These are phyloP conservation scores for Albugo laibachii DNA, from an alignment of 352 stramenopile genomes.

Conservation along the genomic window DNA sequence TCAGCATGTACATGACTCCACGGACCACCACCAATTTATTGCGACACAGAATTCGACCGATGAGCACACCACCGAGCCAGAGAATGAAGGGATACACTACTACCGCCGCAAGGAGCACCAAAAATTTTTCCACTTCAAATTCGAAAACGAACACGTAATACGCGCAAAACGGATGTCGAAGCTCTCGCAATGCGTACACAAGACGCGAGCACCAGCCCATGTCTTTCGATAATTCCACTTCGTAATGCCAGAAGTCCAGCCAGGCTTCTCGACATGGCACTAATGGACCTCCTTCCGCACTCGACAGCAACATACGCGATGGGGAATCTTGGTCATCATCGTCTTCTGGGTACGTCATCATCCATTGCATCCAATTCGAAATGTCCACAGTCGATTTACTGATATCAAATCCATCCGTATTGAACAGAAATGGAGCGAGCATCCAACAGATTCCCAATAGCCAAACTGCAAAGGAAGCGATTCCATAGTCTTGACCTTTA, in stretches of 20 bases:
- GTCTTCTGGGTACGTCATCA: constrained; percentile 19
- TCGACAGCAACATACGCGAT: constrained; percentile 4
- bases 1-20: constrained; percentile 54
- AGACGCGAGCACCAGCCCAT: constrained; percentile 42
- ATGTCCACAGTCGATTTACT: constrained; percentile 72
- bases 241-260: constrained; percentile 50
- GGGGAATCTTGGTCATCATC: not conserved
- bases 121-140: constrained; percentile 25
- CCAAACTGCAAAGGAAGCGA: constrained; percentile 65
- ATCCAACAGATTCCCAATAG: constrained; percentile 69
- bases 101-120: constrained; percentile 28
- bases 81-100: constrained; percentile 24
- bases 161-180: constrained; percentile 55
- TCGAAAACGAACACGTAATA: constrained; percentile 69
- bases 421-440: constrained; percentile 71
- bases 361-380: constrained; percentile 66
- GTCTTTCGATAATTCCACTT: constrained; percentile 49
- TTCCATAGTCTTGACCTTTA: constrained; percentile 51
- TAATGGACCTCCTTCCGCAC: constrained; percentile 12
- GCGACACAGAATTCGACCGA: constrained; percentile 21
- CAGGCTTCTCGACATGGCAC: constrained; percentile 29
- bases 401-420: constrained; percentile 73
- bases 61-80: constrained; percentile 23
- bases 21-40: constrained; percentile 34
- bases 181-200: constrained; percentile 60